Evolutionary conservation across 164 flowering plant species (phyloP).

Genomic region (Houttuynia cordata): DNA sequence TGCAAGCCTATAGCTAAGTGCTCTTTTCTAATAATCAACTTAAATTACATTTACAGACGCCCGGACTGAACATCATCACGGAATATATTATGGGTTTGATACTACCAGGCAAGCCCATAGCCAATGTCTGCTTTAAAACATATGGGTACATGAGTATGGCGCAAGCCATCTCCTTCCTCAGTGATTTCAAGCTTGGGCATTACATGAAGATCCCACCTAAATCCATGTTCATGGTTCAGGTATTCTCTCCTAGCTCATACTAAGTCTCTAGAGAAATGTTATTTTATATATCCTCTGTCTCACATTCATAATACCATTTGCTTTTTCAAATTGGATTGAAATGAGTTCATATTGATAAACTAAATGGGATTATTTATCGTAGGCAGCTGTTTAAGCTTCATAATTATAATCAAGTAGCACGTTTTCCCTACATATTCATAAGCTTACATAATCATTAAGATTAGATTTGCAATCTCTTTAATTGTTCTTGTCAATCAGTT

Average conservation of each 20-base stretch:
- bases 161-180: slow-evolving; percentile 61
- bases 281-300: too few relatives aligned
- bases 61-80: slow-evolving; percentile 60
- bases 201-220: slow-evolving; percentile 83
- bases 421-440: too few relatives aligned
- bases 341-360: too few relatives aligned
- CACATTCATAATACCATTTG: too few relatives aligned
- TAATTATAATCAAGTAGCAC: too few relatives aligned
- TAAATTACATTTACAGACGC: slow-evolving; percentile 31
- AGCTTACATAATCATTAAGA: background rate
- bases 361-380: too few relatives aligned
- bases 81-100: slow-evolving; percentile 61
- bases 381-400: too few relatives aligned
- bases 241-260: slow-evolving; percentile 6
- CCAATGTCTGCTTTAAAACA: slow-evolving; percentile 72
- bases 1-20: background rate
- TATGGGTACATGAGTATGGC: slow-evolving; percentile 72
- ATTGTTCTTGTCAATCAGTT: slow-evolving; percentile 17
- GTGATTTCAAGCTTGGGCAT: slow-evolving; percentile 76
- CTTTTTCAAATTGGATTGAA: too few relatives aligned
- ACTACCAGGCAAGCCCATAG: slow-evolving; percentile 54
- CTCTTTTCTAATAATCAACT: background rate
- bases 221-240: slow-evolving; percentile 76
- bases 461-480: background rate
- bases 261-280: too few relatives aligned